Evolutionary conservation across 176 grass and related monocot genomes (phyloP), one percentile per base, ranked within the genome.

Genomic region (Hyparrhenia diplandra): DNA sequence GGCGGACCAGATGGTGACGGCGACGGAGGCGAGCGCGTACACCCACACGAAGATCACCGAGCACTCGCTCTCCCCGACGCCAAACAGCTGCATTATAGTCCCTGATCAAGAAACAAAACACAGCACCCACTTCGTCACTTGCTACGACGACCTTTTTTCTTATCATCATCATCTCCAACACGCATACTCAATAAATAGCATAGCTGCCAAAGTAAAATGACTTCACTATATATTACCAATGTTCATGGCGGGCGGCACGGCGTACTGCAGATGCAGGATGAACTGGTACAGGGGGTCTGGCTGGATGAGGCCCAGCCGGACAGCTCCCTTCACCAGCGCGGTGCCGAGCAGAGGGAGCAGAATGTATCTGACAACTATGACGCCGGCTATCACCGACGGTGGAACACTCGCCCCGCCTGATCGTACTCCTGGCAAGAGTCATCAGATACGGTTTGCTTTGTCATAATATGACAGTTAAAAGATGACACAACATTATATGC

Each of bases 41-140:
- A 78, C 3, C 96, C 96, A 95, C 17, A 98, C 81, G 37, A 95
- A 95, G 78, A 98, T 98, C 4, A 98, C 92, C 13, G 95, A 93
- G 72, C 92, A 95, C 79, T 98, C 95, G 57, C 83, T 88, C 78
- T 95, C 80, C 3, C 90, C 90, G 1, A 86, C 82, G 31, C 92
- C 96, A 51, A 98, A 98, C 84, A 98, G 71, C 85, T 97, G 90
- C 36, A 87, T 86, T 18, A 95, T 98, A 4, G 96, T 98, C 27
- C 92, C 92, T 98, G 82, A n/a, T n/a, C n/a, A 16, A 59, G 4
- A 2, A 59, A 24, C 9, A 58, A 61, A 45, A 59, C 8, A 54
- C 2, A 13, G 13, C 10, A 55, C 6, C 32, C 23, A 35, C 34
- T 67, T n/a, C n/a, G n/a, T 39, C 34, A 40, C 5, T 40, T 27